These are phyloP conservation scores for Aspergillus candidus DNA, from an alignment of 2,329 filamentous ascomycete species.

Conservation along the genomic window DNA sequence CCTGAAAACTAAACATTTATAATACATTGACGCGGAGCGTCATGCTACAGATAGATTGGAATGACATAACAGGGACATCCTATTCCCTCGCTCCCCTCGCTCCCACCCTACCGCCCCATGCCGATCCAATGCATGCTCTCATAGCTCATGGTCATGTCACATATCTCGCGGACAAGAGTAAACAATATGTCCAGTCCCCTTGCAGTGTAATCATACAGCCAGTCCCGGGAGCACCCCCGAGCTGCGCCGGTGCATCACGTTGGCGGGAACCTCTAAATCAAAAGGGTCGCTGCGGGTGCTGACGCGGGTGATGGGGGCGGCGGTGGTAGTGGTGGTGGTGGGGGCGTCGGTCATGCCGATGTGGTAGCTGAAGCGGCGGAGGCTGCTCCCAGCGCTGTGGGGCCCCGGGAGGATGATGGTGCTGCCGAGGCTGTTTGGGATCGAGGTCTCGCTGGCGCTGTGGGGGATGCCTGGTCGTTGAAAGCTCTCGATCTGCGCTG, in stretches of 20 bases:
- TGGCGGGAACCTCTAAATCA: constrained; percentile 25
- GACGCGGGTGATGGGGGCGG: constrained; percentile 5
- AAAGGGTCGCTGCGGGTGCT: constrained; percentile 32
- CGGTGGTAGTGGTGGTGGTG: not conserved
- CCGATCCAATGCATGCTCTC: not conserved
- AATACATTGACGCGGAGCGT: not conserved
- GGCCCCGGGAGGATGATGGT: constrained; percentile 25
- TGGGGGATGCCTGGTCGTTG: not conserved
- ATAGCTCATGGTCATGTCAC: constrained; percentile 6
- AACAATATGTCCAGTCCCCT: not conserved
- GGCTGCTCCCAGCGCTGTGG: constrained; percentile 18
- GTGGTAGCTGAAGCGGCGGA: constrained; percentile 12
- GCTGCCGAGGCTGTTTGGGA: constrained; percentile 19
- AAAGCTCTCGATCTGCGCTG: not conserved
- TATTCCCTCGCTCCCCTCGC: too few species aligned
- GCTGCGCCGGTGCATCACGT: constrained; percentile 27
- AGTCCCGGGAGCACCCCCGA: constrained; percentile 5
- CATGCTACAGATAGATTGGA: too few species aligned
- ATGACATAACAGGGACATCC: too few species aligned
- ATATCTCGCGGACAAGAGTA: constrained; percentile 2
- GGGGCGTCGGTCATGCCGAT: constrained; percentile 7
- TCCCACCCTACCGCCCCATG: too few species aligned
- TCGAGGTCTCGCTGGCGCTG: constrained; percentile 5
- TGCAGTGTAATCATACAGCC: not conserved
- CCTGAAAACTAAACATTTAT: not conserved